These are phyloP conservation scores for Hymenoscyphus albidus DNA, from an alignment of 2,329 filamentous ascomycete species.

Conservation along the genomic window DNA sequence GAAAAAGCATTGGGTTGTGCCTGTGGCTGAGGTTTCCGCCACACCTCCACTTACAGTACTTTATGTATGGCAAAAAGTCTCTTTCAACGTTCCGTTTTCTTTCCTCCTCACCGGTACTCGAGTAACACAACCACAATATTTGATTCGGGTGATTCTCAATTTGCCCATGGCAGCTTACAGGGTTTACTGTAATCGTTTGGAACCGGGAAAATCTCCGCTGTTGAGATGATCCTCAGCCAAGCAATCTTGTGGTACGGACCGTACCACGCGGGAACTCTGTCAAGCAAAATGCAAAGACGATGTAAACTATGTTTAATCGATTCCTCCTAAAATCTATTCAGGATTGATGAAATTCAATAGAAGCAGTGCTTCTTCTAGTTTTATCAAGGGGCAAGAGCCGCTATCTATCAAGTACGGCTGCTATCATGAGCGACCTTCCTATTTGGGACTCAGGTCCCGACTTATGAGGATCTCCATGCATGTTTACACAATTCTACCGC, in stretches of 20 bases:
- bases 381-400: too few relatives aligned
- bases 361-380: too few relatives aligned
- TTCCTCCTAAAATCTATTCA: too few relatives aligned
- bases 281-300: too few relatives aligned
- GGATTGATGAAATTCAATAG: too few relatives aligned
- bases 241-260: background rate
- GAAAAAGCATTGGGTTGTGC: too few relatives aligned
- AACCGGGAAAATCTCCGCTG: background rate
- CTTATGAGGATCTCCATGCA: background rate
- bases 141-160: background rate
- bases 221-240: background rate
- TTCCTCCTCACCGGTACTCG: background rate
- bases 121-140: background rate
- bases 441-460: background rate
- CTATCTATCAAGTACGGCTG: background rate
- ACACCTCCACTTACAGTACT: too few relatives aligned
- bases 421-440: background rate
- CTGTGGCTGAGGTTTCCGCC: too few relatives aligned
- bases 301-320: too few relatives aligned
- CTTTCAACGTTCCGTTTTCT: too few relatives aligned
- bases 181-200: background rate
- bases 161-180: background rate
- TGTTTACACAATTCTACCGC: background rate
- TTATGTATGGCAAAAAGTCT: too few relatives aligned
- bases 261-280: background rate